These are phyloP conservation scores for Sporothrix inflata DNA, from an alignment of 2,329 filamentous ascomycete genomes.

Conservation along the genomic window DNA sequence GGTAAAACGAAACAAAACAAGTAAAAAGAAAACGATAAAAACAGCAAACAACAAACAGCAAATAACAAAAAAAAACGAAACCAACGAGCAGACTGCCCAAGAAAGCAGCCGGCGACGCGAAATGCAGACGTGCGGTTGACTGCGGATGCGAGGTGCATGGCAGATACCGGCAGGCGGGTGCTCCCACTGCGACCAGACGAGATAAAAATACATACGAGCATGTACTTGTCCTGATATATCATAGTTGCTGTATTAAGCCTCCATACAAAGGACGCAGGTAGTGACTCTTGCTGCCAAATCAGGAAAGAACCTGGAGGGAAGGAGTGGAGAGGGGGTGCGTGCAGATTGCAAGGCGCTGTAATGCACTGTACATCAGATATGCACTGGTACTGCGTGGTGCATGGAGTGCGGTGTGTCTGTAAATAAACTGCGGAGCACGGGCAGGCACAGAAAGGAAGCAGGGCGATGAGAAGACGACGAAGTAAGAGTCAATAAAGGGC, in stretches of 20 bases:
- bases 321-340: background rate
- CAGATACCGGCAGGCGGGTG: constrained; percentile 23
- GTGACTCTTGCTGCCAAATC: constrained; percentile 7
- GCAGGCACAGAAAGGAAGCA: background rate
- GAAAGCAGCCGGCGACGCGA: background rate
- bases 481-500: background rate
- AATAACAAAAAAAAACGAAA: background rate
- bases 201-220: constrained; percentile 14
- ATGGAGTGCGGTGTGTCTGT: background rate
- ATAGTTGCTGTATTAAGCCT: background rate
- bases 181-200: constrained; percentile 21
- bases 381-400: background rate
- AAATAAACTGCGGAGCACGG: background rate
- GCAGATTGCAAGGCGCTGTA: background rate
- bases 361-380: background rate
- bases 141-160: constrained; percentile 19
- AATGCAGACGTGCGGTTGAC: background rate
- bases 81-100: background rate
- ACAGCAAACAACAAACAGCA: too few relatives aligned
- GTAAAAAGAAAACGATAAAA: background rate
- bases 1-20: background rate
- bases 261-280: background rate
- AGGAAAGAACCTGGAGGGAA: constrained; percentile 5
- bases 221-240: background rate
- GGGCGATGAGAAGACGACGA: background rate